Evolutionary conservation across 2,329 filamentous ascomycete genomes (phyloP).

Genomic region (Fusarium devonianum): DNA sequence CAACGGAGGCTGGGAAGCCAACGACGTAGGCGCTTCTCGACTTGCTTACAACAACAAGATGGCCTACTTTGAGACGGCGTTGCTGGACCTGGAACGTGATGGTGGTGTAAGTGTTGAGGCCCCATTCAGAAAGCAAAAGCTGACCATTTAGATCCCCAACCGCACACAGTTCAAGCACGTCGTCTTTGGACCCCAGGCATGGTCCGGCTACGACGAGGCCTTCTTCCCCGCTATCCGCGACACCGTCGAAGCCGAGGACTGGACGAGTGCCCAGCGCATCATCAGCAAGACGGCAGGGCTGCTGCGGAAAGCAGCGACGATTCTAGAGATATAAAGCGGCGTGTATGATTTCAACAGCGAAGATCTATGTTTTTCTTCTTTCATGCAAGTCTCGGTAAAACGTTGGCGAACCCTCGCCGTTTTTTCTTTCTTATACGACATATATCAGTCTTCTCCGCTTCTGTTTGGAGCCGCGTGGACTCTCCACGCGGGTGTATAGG

Average conservation of each 20-base stretch:
- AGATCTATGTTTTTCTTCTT: too few relatives aligned
- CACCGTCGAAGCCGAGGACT: slow-evolving; percentile 74
- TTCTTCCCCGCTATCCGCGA: slow-evolving; percentile 80
- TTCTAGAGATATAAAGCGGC: slow-evolving; percentile 40
- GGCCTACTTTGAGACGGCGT: slow-evolving; percentile 79
- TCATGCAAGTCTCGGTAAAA: too few relatives aligned
- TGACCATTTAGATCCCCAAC: slow-evolving; percentile 70
- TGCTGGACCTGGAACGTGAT: slow-evolving; percentile 76
- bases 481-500: slow-evolving; percentile 38
- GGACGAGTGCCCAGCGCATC: slow-evolving; percentile 70
- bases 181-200: slow-evolving; percentile 82
- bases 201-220: slow-evolving; percentile 59
- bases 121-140: not conserved
- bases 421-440: slow-evolving; percentile 30
- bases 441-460: slow-evolving; percentile 28
- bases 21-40: slow-evolving; percentile 70
- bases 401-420: slow-evolving; percentile 24
- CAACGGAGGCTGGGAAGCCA: slow-evolving; percentile 78
- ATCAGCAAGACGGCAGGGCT: slow-evolving; percentile 76
- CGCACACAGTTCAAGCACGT: slow-evolving; percentile 94
- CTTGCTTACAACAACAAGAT: slow-evolving; percentile 80
- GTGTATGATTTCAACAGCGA: slow-evolving; percentile 31
- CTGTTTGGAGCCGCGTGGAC: slow-evolving; percentile 21
- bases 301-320: slow-evolving; percentile 64
- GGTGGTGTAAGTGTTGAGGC: slow-evolving; percentile 71